Percentiles rank a stretch among this genome's conserved stretches.
phyloP scores from a whole-genome alignment of 805 yeast species.

The Yarrowia sp. region DNA sequence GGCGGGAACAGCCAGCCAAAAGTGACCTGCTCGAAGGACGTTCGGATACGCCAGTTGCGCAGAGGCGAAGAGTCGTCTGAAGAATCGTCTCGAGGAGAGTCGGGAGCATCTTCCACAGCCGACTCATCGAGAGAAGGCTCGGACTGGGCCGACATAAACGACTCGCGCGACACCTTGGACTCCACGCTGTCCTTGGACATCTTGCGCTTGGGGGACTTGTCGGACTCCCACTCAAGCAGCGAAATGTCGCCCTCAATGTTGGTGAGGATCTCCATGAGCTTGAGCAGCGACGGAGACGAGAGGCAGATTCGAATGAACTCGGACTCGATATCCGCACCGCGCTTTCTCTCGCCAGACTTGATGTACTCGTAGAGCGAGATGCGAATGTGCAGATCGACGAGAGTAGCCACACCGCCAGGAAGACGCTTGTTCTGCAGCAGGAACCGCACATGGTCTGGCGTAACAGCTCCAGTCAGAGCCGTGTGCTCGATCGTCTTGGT shows the following conservation, averaged over 20 bases:
- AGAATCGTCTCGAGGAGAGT: not conserved
- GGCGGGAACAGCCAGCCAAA: conserved; percentile 66
- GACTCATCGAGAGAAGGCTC: not conserved
- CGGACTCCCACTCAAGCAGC: conserved; percentile 3
- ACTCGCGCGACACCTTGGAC: not conserved
- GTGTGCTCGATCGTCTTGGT: conserved; percentile 17
- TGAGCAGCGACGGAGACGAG: not conserved
- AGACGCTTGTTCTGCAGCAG: conserved; percentile 22
- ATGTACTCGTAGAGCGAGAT: conserved; percentile 13
- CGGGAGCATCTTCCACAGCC: not conserved
- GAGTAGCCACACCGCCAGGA: conserved; percentile 18
- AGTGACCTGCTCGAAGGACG: conserved; percentile 53
- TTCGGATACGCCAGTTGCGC: conserved; percentile 18
- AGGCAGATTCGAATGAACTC: conserved; percentile 12
- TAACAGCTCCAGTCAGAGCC: conserved; percentile 13
- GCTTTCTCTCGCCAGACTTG: conserved; percentile 4
- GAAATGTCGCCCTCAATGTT: conserved; percentile 19
- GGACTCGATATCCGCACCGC: conserved; percentile 22
- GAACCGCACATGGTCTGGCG: conserved; percentile 19
- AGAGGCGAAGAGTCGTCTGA: not conserved
- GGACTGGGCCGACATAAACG: not conserved
- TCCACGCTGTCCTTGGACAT: not conserved
- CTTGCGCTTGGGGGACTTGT: not conserved
- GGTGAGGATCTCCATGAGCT: conserved; percentile 19
- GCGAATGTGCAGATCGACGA: conserved; percentile 10